Conservation (phyloP, 768 basidiomycete genomes). For the Amanita rubescens region DNA sequence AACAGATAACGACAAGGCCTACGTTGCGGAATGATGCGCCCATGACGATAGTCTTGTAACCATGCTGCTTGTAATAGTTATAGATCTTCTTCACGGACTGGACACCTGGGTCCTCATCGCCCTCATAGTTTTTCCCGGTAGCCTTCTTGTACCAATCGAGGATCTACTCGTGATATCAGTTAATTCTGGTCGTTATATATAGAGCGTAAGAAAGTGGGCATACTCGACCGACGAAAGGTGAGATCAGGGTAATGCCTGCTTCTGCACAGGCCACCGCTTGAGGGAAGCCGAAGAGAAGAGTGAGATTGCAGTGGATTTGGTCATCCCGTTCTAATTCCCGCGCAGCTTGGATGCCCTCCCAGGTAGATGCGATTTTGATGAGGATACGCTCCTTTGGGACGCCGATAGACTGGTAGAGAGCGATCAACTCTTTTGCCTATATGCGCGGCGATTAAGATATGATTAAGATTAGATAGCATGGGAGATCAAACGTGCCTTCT, state of each 20-base stretch:
- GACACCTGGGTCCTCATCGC: slow-evolving; percentile 94
- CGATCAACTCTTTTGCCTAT: slow-evolving; percentile 80
- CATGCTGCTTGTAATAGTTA: slow-evolving; percentile 99
- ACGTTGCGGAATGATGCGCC: slow-evolving; percentile 99
- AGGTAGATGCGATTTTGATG: slow-evolving; percentile 99
- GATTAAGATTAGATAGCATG: slow-evolving; percentile 4
- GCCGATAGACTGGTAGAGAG: slow-evolving; percentile 90
- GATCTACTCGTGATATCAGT: slow-evolving; percentile 45
- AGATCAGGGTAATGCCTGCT: slow-evolving; percentile 97
- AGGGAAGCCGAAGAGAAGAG: slow-evolving; percentile 95
- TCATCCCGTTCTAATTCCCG: slow-evolving; percentile 90
- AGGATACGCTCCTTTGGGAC: slow-evolving; percentile 90
- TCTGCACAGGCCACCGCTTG: slow-evolving; percentile 99
- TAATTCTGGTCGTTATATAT: slow-evolving; percentile 8
- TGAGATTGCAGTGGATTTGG: slow-evolving; percentile 97
- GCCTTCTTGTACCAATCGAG: slow-evolving; percentile 99
- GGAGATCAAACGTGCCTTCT: slow-evolving; percentile 45
- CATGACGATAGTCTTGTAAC: slow-evolving; percentile 99
- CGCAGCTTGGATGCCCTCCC: slow-evolving; percentile 99
- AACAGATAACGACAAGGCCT: slow-evolving; percentile 20
- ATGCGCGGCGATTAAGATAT: slow-evolving; percentile 10
- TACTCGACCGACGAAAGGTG: slow-evolving; percentile 97
- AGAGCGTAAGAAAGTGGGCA: slow-evolving; percentile 22
- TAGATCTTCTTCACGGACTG: slow-evolving; percentile 93
- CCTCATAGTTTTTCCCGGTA: slow-evolving; percentile 81